Base-by-base conservation (phyloP, 768 basidiomycete species). In the Tubosaeta sp. region DNA sequence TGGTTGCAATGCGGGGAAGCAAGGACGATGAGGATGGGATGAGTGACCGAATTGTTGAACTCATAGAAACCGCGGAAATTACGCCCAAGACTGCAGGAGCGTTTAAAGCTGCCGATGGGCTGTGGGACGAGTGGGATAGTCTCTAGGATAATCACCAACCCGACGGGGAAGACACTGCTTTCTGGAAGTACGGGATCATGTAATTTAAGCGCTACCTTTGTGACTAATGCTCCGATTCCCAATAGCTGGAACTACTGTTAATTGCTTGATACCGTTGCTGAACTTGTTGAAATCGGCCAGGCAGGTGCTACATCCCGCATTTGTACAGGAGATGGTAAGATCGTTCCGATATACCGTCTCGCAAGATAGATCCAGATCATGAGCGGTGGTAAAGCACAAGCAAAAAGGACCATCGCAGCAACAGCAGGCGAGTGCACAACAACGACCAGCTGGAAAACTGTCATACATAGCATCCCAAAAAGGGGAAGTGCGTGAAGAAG, bases 81-180 rank as follows among this genome's bases (percentile, higher is more conserved):
- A 65, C 70, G 25, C 65, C 68, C 6, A 62, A 71, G n/a, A 64
- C 69, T 3, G 60, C 73, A 22, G 64, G 55, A 29, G 24, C 48
- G 7, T 53, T 52, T 19, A 59, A 25, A 36, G 41, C 54, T 35
- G 2, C 34, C 9, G 67, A 68, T 13, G 62, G 59, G 39, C 34
- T 69, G 50, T 90, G 87, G 86, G 84, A 85, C 42, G 87, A 87
- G 56, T 89, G 86, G 84, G 86, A 87, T 77, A 52, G 62, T 32
- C 18, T 32, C 27, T 36, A 14, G 44, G n/a, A 1, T n/a, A 7
- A 31, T 43, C 52, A 18, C 25, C n/a, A n/a, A n/a, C n/a, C n/a
- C n/a, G n/a, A 32, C 3, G 31, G 39, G n/a, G 42, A 18, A 25
- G 32, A 44, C n/a, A n/a, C 21, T 34, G 18, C 13, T 22, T 19